Evolutionary conservation across 768 basidiomycete genomes (phyloP), one percentile per base, ranked within the genome.

Genomic region (Lepiota subincarnata): DNA sequence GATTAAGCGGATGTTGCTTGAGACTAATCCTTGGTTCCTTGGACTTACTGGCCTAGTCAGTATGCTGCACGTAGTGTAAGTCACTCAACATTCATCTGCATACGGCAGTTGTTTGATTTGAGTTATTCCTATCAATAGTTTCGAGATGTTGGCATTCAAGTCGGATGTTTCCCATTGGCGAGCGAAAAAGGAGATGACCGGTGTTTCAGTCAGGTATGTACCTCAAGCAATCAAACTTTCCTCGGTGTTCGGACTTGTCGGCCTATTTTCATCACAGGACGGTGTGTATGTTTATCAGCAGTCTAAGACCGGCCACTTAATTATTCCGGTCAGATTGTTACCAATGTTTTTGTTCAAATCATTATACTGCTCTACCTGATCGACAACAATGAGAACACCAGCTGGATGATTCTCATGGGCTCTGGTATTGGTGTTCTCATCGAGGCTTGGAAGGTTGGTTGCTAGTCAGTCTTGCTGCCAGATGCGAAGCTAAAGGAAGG

Each of bases 141-240:
- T 97, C 66, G 93, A 96, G 72, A 89, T 97, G 82, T 74, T 97
- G 53, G 96, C 96, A 12, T 98, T 98, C 82, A 91, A 89, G 65
- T 87, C 83, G 22, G 96, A 98, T 63, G 91, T 98, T 39, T 84
- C 87, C 24, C 96, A 98, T 66, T 98, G 95, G 95, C 78, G 93
- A 37, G 84, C 93, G 64, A 95, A 85, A 74, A 87, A 94, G 61
- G 94, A 98, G 67, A 83, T 98, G 69, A 88, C 89, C 55, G 97
- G 97, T 11, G 95, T 99, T 12, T 96, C 93, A 48, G 80, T 99
- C 59, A 83, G 94, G 89, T 89, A 59, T 64, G 80, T 60, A 37
- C 12, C 26, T 35, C 45, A 45, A n/a, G 7, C 19, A 22, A 58
- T 53, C 58, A 31, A 31, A 56, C 18, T 51, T 13, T 34, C 45